Conservation (phyloP, 78 protist species). For the Neovahlkampfia damariscottae region DNA sequence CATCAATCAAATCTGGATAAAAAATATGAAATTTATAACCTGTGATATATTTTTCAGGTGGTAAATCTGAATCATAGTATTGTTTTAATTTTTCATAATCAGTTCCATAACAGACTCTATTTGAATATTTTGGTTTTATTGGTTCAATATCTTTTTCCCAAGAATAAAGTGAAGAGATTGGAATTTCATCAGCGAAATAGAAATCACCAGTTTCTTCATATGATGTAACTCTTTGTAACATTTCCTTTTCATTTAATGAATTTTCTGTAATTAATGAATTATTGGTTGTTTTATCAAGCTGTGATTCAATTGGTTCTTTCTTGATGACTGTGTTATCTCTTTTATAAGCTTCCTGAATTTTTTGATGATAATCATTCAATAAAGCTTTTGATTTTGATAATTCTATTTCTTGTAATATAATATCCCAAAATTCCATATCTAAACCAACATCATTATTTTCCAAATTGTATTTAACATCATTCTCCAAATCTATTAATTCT, state of each 20-base stretch:
- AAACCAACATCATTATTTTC: neutral
- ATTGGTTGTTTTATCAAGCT: neutral
- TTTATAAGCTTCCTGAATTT: too few relatives aligned
- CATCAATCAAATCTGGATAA: conserved; percentile 91
- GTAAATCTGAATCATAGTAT: conserved; percentile 94
- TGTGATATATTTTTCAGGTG: conserved; percentile 95
- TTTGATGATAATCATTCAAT: neutral
- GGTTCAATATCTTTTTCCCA: conserved; percentile 86
- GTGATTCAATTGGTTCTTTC: neutral
- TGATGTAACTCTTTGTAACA: neutral
- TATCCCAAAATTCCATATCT: neutral
- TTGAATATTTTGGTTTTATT: conserved; percentile 87
- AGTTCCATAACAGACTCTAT: conserved; percentile 86
- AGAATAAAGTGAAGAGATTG: neutral
- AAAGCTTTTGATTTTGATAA: neutral
- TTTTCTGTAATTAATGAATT: neutral
- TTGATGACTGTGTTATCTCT: neutral
- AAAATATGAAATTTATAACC: conserved; percentile 97
- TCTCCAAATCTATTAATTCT: neutral
- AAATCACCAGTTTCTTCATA: neutral
- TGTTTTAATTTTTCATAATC: conserved; percentile 88
- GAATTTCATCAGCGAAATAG: neutral
- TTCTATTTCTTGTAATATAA: neutral
- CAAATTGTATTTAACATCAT: neutral
- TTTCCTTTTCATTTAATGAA: neutral